These are phyloP conservation scores for Ophiostoma sp. DNA, from an alignment of 2,329 filamentous ascomycete species.

Conservation along the genomic window DNA sequence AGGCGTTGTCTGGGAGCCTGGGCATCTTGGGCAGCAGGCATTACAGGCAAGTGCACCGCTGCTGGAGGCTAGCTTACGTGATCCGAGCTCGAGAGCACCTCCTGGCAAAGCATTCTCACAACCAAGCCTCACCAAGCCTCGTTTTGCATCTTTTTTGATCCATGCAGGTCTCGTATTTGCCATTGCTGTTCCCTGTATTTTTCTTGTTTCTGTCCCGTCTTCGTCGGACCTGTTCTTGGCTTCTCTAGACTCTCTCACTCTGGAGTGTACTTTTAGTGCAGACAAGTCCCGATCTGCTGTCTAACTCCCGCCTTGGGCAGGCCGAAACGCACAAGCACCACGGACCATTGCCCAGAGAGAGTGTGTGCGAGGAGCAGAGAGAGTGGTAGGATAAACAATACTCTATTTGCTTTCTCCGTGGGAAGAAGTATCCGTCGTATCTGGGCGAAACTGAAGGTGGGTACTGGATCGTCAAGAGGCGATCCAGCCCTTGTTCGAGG, in stretches of 20 bases:
- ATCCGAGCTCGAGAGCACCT: not conserved
- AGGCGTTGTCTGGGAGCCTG: not conserved
- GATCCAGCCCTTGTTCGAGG: slow-evolving; percentile 8
- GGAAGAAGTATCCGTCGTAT: not conserved
- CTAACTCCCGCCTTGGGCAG: not conserved
- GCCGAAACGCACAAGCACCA: too few relatives aligned
- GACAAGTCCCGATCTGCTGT: not conserved
- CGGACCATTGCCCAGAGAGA: too few relatives aligned
- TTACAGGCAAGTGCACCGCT: too few relatives aligned
- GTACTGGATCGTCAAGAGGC: not conserved
- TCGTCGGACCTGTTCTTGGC: not conserved
- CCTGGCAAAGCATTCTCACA: not conserved
- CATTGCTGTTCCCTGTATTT: not conserved
- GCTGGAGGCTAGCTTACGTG: not conserved
- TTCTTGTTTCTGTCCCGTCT: not conserved
- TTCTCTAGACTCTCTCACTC: not conserved
- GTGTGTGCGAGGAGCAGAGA: not conserved
- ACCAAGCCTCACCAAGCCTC: slow-evolving; percentile 10
- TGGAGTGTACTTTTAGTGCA: not conserved
- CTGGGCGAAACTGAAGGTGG: not conserved
- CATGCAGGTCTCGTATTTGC: slow-evolving; percentile 4
- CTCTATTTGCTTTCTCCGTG: not conserved
- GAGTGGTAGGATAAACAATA: not conserved
- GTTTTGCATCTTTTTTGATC: not conserved
- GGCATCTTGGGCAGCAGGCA: too few relatives aligned